phyloP scores from a whole-genome alignment of 495 filamentous ascomycete genomes.

The Penicillium lividum region DNA sequence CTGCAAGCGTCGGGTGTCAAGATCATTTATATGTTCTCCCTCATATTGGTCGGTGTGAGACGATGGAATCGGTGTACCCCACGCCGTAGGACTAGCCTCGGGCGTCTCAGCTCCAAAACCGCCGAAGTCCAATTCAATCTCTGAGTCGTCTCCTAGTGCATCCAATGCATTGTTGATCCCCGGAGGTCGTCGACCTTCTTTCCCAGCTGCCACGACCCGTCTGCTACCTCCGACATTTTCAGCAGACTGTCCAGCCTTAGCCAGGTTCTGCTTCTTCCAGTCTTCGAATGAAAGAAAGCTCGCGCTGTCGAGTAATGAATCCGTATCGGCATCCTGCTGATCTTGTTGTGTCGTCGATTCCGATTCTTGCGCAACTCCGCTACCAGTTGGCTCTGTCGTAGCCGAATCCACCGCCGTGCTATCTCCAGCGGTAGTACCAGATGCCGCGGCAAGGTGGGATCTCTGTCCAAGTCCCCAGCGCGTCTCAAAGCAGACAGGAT shows the following conservation, averaged over 20 bases:
- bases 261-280: slow-evolving; percentile 94
- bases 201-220: slow-evolving; percentile 37
- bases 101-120: slow-evolving; percentile 56
- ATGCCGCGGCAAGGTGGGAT: neutral
- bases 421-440: slow-evolving; percentile 8
- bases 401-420: slow-evolving; percentile 9
- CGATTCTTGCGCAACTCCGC: neutral
- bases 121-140: slow-evolving; percentile 89
- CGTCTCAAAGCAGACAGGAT: slow-evolving; percentile 22
- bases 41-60: slow-evolving; percentile 29
- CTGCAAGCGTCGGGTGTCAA: slow-evolving; percentile 30
- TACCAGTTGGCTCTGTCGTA: neutral
- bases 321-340: slow-evolving; percentile 56
- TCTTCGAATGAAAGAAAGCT: slow-evolving; percentile 97
- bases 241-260: slow-evolving; percentile 79
- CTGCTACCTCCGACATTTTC: slow-evolving; percentile 62
- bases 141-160: slow-evolving; percentile 79
- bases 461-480: slow-evolving; percentile 14
- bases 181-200: slow-evolving; percentile 49
- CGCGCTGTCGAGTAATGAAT: slow-evolving; percentile 74
- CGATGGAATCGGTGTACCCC: slow-evolving; percentile 38
- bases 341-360: slow-evolving; percentile 14
- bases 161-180: slow-evolving; percentile 67
- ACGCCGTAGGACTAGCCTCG: slow-evolving; percentile 39
- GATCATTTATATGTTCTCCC: slow-evolving; percentile 21